Evolutionary conservation across 1,284 basidiomycete genomes (phyloP).

Genomic region (Cutaneotrichosporon spelunceum): DNA sequence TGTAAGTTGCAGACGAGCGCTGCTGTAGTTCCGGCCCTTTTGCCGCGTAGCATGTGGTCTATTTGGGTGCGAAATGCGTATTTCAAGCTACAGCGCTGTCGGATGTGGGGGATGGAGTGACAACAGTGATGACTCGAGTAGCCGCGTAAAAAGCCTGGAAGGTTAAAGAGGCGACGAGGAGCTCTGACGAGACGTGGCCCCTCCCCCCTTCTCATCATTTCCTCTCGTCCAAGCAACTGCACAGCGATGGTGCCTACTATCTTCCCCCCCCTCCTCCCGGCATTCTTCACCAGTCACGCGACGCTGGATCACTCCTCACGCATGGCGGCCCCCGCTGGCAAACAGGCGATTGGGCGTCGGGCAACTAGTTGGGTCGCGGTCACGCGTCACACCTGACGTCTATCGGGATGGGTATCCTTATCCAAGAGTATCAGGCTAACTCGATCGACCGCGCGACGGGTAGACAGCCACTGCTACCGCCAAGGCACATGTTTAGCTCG

Average conservation of each 20-base stretch:
- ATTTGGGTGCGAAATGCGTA: not conserved
- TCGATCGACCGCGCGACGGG: not conserved
- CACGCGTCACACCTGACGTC: not conserved
- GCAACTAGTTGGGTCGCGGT: not conserved
- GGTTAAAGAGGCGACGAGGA: not conserved
- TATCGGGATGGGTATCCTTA: not conserved
- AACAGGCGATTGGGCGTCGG: not conserved
- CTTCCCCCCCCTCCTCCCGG: too few relatives aligned
- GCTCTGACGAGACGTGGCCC: not conserved
- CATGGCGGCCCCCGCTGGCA: too few relatives aligned
- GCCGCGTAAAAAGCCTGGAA: not conserved
- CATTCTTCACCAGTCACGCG: not conserved
- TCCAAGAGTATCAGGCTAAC: not conserved
- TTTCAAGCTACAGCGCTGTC: not conserved
- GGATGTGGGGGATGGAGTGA: not conserved
- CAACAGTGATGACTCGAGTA: not conserved
- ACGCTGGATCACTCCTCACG: too few relatives aligned
- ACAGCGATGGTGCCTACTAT: too few relatives aligned
- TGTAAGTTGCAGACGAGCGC: not conserved
- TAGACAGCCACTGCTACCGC: not conserved
- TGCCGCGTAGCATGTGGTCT: not conserved
- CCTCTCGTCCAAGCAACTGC: not conserved
- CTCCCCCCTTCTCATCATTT: not conserved
- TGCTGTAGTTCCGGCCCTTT: not conserved
- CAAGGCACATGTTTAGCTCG: not conserved